Conservation (phyloP, 2,329 filamentous ascomycete species). For the Hymenoscyphus linearis region DNA sequence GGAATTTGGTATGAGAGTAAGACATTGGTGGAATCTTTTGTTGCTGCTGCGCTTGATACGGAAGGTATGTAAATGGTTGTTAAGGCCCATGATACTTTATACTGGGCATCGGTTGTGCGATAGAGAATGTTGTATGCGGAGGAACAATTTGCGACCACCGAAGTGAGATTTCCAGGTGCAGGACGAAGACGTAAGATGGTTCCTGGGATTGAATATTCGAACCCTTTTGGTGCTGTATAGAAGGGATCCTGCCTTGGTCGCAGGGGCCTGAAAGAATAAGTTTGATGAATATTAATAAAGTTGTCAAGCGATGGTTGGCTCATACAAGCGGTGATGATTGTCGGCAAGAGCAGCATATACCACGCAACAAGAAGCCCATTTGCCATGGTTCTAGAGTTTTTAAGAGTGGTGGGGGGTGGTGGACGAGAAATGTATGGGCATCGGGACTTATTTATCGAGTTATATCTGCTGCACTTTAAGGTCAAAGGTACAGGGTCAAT, state of each 20-base stretch:
- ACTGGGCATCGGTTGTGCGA: constrained; percentile 35
- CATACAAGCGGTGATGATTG: too few species aligned
- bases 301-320: not conserved
- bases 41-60: too few species aligned
- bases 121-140: constrained; percentile 36
- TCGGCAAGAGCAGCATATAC: too few species aligned
- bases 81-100: constrained; percentile 35
- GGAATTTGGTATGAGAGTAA: constrained; percentile 40
- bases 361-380: too few species aligned
- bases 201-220: constrained; percentile 29
- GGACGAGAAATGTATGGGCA: too few species aligned
- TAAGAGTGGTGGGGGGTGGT: too few species aligned
- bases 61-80: constrained; percentile 33
- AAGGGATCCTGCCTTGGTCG: constrained; percentile 35
- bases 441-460: too few species aligned
- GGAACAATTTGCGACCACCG: constrained; percentile 5
- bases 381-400: too few species aligned
- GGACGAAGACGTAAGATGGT: constrained; percentile 31
- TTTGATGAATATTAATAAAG: not conserved
- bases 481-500: too few species aligned
- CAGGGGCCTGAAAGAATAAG: constrained; percentile 12
- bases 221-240: constrained; percentile 31
- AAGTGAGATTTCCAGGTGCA: constrained; percentile 25
- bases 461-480: too few species aligned
- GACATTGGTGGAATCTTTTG: not conserved